Evolutionary conservation across 2,329 filamentous ascomycete species (phyloP), one percentile per base, ranked within the genome.

Genomic region (Ceratocystis cubensis): DNA sequence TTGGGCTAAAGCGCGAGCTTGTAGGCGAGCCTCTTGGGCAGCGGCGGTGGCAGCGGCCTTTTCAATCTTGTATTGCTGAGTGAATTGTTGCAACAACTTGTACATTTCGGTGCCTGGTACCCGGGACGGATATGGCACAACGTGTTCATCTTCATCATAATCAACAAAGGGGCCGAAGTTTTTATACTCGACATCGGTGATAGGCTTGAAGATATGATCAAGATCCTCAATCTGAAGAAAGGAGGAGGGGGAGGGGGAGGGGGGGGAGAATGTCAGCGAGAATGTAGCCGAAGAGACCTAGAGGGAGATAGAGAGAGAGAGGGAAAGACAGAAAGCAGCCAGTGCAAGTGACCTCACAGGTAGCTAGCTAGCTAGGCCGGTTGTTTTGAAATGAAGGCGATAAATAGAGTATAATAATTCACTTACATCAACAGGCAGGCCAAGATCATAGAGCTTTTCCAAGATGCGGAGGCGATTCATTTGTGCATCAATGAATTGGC

Each of bases 391-490:
- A 4, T 13, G 37, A 15, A 41, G 37, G 37, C 37, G 13, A 41
- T 41, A 4, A 41, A 41, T 4, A 41, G 3, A 41, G 37, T 41
- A 4, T 41, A 41, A 4, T 41, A 17, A 10, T 5, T 37, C 66
- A 76, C 81, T 78, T 73, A 82, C 81, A 73, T 82, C 79, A 17
- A 78, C 73, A 0, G 81, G 79, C 17, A 82, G 74, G 15, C 74
- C 72, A 65, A 76, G 78, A 64, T 78, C 73, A 50, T 76, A 73
- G 53, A 82, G 73, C 15, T 76, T 72, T 66, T 77, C 74, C 13
- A 83, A 74, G 41, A 78, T 75, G 66, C 80, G 78, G 57, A 79
- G 72, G 65, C 78, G 76, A 57, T 76, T 75, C 64, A 81, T 75
- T 69, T 80, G 76, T 45, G 77, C 75, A 68, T 81, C 78, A 65